Evolutionary conservation across 2,329 filamentous ascomycete species (phyloP), one percentile per base, ranked within the genome.

Genomic region (Neodidymelliopsis sp.): DNA sequence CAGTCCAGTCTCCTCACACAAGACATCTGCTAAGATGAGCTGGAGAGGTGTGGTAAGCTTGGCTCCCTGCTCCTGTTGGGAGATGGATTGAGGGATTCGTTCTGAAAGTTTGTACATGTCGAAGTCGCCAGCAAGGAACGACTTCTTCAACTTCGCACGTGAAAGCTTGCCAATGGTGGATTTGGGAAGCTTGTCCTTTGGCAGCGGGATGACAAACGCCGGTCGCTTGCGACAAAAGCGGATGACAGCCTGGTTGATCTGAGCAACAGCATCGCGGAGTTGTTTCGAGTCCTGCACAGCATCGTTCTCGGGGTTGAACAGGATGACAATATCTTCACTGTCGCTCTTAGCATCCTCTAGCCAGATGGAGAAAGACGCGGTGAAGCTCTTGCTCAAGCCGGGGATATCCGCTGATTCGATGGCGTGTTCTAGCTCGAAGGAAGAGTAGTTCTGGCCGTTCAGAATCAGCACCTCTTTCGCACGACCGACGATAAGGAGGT

Each of bases 381-480:
- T 48, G 18, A 49, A 55, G 15, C 37, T 47, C 6, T 52, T 42
- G 13, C 35, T 39, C n/a, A 58, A 16, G 0, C 53, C 56, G 1
- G 33, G 13, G n/a, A 63, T 58, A 6, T 55, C 34, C 6, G 57
- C 49, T 2, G 48, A 13, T 23, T 64, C 62, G 5, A 66, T 54
- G 2, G 59, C 48, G 5, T 53, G 45, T 28, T 68, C 51, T 2
- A 67, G n/a, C 7, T 66, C 64, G 25, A 44, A 39, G 2, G 64
- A 44, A 8, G 31, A 43, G 27, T 49, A 56, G n/a, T 67, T 66
- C n/a, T 66, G 49, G 8, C 64, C 64, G 37, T 69, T 69, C 36
- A 69, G 53, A 37, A 52, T 65, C n/a, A 67, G 52, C 1, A 53
- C 38, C 24, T 69, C 64, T 29, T 69, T 65, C 1, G 53, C 42